Conservation (phyloP, 2,329 filamentous ascomycete genomes). For the Scolecobasidium constrictum region DNA sequence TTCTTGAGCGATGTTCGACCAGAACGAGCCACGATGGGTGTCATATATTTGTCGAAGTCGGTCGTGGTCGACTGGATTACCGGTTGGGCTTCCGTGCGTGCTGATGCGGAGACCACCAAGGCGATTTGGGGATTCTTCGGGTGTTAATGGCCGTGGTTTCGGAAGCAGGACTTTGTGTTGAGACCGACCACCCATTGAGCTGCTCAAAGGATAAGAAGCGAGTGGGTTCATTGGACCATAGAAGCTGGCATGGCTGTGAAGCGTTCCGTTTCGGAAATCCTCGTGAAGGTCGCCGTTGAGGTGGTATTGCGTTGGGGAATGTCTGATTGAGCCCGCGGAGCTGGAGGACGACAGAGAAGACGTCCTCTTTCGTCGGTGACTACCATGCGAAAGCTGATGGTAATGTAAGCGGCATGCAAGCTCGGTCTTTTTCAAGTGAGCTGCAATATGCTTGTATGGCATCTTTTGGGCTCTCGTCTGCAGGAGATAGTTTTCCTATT, state of each 20-base stretch:
- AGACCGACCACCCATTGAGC: constrained; percentile 1
- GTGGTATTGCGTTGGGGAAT: constrained; percentile 10
- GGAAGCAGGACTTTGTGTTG: constrained; percentile 44
- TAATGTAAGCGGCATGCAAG: constrained; percentile 79
- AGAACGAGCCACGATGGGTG: constrained; percentile 59
- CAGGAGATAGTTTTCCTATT: constrained; percentile 69
- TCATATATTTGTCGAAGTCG: constrained; percentile 62
- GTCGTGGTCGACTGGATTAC: constrained; percentile 50
- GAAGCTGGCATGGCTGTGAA: constrained; percentile 24
- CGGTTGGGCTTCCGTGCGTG: constrained; percentile 26
- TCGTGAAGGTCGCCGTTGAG: constrained; percentile 18
- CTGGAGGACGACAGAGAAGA: constrained; percentile 53
- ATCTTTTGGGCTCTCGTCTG: constrained; percentile 79
- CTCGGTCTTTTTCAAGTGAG: constrained; percentile 78
- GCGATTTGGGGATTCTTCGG: constrained; percentile 24
- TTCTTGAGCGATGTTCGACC: constrained; percentile 59
- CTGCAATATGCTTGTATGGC: constrained; percentile 83
- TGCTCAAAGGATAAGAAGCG: constrained; percentile 23
- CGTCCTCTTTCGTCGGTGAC: constrained; percentile 67
- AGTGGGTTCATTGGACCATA: constrained; percentile 24
- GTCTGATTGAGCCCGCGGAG: constrained; percentile 20
- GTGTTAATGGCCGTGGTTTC: constrained; percentile 44
- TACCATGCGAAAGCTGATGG: constrained; percentile 74
- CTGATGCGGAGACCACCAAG: constrained; percentile 23
- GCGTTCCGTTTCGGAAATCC: constrained; percentile 15